Conservation (phyloP, 176 grass and related monocot genomes). For the Hyparrhenia diplandra region DNA sequence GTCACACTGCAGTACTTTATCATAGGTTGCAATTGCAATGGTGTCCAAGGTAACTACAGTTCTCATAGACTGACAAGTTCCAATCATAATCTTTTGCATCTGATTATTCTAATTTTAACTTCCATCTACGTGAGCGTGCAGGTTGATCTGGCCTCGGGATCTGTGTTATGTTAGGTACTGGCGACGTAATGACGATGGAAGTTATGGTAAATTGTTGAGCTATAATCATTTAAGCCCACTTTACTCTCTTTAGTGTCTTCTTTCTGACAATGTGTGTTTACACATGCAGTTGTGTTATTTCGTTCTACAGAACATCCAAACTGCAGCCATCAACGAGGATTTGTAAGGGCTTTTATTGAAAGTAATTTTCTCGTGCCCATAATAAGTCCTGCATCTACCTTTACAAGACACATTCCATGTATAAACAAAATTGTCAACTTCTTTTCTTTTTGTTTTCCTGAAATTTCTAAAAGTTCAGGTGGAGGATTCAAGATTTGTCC, state of each 20-base stretch:
- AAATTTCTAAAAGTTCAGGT: constrained; percentile 56
- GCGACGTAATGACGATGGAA: constrained; percentile 97
- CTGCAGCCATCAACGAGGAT: constrained; percentile 65
- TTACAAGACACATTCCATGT: neutral
- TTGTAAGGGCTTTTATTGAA: constrained; percentile 87
- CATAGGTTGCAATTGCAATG: constrained; percentile 85
- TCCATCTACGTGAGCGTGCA: constrained; percentile 34
- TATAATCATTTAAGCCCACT: neutral
- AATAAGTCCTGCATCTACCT: constrained; percentile 16
- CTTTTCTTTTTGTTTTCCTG: neutral
- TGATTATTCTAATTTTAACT: neutral
- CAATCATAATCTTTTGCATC: neutral
- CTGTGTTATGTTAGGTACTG: constrained; percentile 97
- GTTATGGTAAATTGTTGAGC: constrained; percentile 64
- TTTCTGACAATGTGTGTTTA: constrained; percentile 20
- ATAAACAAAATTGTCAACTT: constrained; percentile 14
- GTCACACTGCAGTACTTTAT: constrained; percentile 82
- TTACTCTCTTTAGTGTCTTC: constrained; percentile 7
- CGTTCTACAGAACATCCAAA: constrained; percentile 80
- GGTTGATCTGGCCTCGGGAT: constrained; percentile 92
- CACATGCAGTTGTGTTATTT: constrained; percentile 80
- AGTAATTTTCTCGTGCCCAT: constrained; percentile 55
- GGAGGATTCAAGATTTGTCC: constrained; percentile 95
- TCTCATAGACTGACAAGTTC: neutral
- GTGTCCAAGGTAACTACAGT: constrained; percentile 65